Base-by-base conservation (phyloP, 257 asterid species). In the Solanum dulcamara region DNA sequence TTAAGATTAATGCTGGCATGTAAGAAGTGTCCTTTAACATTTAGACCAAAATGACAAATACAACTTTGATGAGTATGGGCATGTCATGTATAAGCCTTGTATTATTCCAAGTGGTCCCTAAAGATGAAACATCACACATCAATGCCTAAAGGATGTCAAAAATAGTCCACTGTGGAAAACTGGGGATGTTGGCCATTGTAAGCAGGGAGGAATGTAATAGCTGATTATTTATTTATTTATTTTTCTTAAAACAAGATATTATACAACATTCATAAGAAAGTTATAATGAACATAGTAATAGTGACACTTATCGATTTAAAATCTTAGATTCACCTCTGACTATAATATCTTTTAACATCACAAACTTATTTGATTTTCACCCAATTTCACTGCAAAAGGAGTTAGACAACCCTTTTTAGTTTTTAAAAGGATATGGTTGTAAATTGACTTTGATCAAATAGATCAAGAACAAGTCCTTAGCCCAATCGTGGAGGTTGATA, bases 141-240 rank as follows among this genome's bases (percentile, higher is more conserved):
- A 84, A 51, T 85, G 77, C 84, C 38, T 74, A 55, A 83, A 67
- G 83, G 86, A 70, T 85, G 66, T 83, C 86, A 84, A 62, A 84
- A 67, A 40, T 40, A 84, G 67, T 20, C 33, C 60, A 84, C 22
- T 46, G 30, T 83, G 28, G 18, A 46, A 17, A 24, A 67, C 24
- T 67, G 10, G 42, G 70, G 59, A 84, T 84, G 85, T 89, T 74
- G 85, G 85, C 32, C 53, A 40, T 17, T 24, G 38, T 42, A 18
- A 70, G 22, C 5, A 62, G n/a, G 33, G 17, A 53, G n/a, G 59
- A 79, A 48, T 75, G 59, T 44, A 44, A 32, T 15, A 66, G 24
- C 1, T n/a, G 10, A 57, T 57, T 57, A 57, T 38, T 38, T 7
- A 38, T 38, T 38, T 38, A 7, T 38, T 38, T 38, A 38, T 37